These are phyloP conservation scores for Thalassiosira profunda DNA, from an alignment of 108 stramenopile species.

Conservation along the genomic window DNA sequence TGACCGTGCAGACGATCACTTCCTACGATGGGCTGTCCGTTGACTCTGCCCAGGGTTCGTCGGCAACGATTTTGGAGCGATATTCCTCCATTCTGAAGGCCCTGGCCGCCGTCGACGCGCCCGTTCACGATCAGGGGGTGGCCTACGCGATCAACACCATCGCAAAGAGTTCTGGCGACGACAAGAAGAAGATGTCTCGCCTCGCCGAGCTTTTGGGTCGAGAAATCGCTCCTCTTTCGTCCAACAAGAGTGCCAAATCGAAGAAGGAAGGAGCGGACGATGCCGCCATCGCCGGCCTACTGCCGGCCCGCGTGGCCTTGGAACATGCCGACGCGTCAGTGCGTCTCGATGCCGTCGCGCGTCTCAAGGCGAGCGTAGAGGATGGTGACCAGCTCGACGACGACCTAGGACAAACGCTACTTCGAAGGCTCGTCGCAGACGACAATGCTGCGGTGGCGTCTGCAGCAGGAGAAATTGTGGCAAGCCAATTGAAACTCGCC, in stretches of 20 bases:
- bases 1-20: conserved; percentile 28
- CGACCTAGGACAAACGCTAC: conserved; percentile 49
- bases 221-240: conserved; percentile 1
- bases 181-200: conserved; percentile 9
- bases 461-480: conserved; percentile 57
- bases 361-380: conserved; percentile 32
- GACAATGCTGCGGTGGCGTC: conserved; percentile 57
- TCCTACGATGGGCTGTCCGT: conserved; percentile 27
- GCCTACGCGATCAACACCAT: conserved; percentile 37
- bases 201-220: conserved; percentile 40
- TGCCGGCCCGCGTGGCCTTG: conserved; percentile 76
- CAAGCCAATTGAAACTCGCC: conserved; percentile 21
- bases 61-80: conserved; percentile 14
- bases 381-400: conserved; percentile 19
- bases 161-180: neutral
- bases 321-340: conserved; percentile 70
- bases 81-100: conserved; percentile 38
- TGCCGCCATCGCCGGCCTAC: conserved; percentile 17
- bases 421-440: conserved; percentile 64
- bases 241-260: neutral
- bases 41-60: neutral
- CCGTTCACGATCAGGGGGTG: conserved; percentile 39
- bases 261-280: conserved; percentile 10
- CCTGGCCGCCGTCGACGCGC: conserved; percentile 10
- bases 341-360: conserved; percentile 63